Percentiles rank a stretch among this genome's conserved stretches.
These are phyloP conservation scores for Aureobasidium sp. DNA, from an alignment of 2,329 filamentous ascomycete genomes.

Conservation along the genomic window DNA sequence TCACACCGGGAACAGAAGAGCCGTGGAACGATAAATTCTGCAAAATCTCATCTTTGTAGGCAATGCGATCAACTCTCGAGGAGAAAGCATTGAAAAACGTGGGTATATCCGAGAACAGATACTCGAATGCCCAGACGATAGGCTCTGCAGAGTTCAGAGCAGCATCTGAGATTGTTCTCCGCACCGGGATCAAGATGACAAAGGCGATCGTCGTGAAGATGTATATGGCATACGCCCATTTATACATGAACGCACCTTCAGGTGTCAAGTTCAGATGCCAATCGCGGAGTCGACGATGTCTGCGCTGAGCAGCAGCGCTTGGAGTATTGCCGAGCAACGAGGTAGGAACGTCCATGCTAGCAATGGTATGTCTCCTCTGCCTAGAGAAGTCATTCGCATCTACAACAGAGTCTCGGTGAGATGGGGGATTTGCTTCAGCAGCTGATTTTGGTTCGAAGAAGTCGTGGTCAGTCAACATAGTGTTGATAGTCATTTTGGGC, in stretches of 20 bases:
- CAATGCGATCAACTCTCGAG: slow-evolving; percentile 15
- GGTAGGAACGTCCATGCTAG: slow-evolving; percentile 2
- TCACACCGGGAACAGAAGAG: slow-evolving; percentile 48
- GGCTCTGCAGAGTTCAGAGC: slow-evolving; percentile 70
- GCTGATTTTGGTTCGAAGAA: slow-evolving; percentile 10
- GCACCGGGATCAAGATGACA: slow-evolving; percentile 62
- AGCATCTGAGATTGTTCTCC: slow-evolving; percentile 55
- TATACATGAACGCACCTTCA: slow-evolving; percentile 63
- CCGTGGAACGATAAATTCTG: background rate
- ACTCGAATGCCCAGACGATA: slow-evolving; percentile 85
- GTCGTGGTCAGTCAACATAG: background rate
- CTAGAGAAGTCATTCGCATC: slow-evolving; percentile 1
- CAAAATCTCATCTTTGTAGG: slow-evolving; percentile 13
- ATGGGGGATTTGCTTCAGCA: background rate
- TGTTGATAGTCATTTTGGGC: slow-evolving; percentile 3
- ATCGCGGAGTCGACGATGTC: background rate
- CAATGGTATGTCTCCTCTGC: slow-evolving; percentile 12
- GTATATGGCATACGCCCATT: slow-evolving; percentile 75
- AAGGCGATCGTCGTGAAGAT: slow-evolving; percentile 60
- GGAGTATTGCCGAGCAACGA: background rate
- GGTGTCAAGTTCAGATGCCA: slow-evolving; percentile 75
- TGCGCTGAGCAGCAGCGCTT: background rate
- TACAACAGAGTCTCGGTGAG: background rate
- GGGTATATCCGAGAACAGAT: slow-evolving; percentile 71
- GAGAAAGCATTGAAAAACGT: slow-evolving; percentile 32